phyloP scores from a whole-genome alignment of 1,139 yeast genomes.

The Nematodospora anomalae region DNA sequence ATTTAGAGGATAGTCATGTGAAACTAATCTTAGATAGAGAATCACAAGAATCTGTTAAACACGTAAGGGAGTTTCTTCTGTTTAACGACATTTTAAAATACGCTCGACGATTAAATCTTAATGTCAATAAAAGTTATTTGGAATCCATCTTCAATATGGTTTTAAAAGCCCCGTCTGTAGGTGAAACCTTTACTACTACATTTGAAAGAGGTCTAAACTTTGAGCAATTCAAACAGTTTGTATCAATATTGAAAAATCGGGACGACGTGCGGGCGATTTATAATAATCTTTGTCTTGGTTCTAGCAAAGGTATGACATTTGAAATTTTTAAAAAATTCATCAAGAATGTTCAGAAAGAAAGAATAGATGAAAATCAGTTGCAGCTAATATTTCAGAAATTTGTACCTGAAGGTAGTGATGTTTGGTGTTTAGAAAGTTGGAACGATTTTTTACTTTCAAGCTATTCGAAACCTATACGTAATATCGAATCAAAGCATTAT shows the following conservation, averaged over 20 bases:
- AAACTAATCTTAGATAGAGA: conserved; percentile 24
- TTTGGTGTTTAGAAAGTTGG: conserved; percentile 51
- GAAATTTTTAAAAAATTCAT: conserved; percentile 50
- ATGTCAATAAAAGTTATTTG: conserved; percentile 38
- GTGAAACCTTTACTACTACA: conserved; percentile 4
- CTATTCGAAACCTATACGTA: conserved; percentile 34
- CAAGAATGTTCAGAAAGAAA: conserved; percentile 51
- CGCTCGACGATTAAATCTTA: conserved; percentile 68
- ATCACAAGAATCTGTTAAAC: conserved; percentile 17
- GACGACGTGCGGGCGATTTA: conserved; percentile 34
- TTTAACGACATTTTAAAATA: conserved; percentile 69
- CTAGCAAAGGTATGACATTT: conserved; percentile 44
- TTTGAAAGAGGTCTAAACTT: conserved; percentile 47
- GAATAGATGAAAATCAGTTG: conserved; percentile 25
- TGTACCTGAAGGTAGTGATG: conserved; percentile 24
- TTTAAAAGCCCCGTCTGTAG: conserved; percentile 24
- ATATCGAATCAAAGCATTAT: conserved; percentile 34
- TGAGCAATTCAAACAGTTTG: conserved; percentile 71
- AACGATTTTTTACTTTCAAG: conserved; percentile 53
- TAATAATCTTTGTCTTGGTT: conserved; percentile 23
- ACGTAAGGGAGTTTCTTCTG: conserved; percentile 41
- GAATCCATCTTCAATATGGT: conserved; percentile 47
- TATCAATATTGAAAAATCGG: conserved; percentile 45
- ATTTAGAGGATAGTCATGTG: conserved; percentile 27
- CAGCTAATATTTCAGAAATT: conserved; percentile 47